Evolutionary conservation across 2,329 filamentous ascomycete genomes (phyloP).

Genomic region (Clarireedia homoeocarpa): DNA sequence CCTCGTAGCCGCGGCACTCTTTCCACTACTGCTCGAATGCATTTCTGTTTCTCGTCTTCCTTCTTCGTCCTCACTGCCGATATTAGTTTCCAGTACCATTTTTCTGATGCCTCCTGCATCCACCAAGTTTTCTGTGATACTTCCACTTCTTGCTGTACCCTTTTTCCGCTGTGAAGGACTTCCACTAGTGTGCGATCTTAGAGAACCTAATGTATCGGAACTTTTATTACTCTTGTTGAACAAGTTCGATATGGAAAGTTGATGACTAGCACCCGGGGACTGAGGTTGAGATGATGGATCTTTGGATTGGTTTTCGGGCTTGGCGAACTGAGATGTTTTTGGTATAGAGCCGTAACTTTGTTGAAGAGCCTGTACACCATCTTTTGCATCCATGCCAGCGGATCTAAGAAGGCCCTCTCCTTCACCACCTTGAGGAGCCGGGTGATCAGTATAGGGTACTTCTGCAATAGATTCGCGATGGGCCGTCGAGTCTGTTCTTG

Average conservation of each 20-base stretch:
- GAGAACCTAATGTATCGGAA: slow-evolving; percentile 25
- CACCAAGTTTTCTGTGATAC: slow-evolving; percentile 72
- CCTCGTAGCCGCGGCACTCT: neutral
- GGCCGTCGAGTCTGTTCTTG: slow-evolving; percentile 32
- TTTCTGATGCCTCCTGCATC: slow-evolving; percentile 69
- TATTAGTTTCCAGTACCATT: slow-evolving; percentile 62
- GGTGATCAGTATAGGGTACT: slow-evolving; percentile 31
- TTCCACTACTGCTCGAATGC: slow-evolving; percentile 7
- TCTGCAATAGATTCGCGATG: slow-evolving; percentile 33
- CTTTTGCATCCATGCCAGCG: slow-evolving; percentile 51
- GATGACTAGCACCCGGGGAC: neutral
- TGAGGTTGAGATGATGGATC: neutral
- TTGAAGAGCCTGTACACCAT: slow-evolving; percentile 55
- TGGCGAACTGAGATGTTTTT: neutral
- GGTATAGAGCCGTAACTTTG: slow-evolving; percentile 44
- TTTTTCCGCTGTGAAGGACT: slow-evolving; percentile 31
- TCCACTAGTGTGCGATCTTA: slow-evolving; percentile 20
- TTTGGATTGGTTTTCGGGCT: slow-evolving; percentile 2
- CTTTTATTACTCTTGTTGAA: slow-evolving; percentile 12
- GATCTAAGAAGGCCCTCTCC: slow-evolving; percentile 45
- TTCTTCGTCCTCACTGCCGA: neutral
- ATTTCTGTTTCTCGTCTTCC: neutral
- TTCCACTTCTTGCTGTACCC: slow-evolving; percentile 58
- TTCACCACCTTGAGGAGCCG: slow-evolving; percentile 42
- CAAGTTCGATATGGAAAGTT: neutral